Conservation (phyloP, 306 rosid species). For the Ormosia emarginata region DNA sequence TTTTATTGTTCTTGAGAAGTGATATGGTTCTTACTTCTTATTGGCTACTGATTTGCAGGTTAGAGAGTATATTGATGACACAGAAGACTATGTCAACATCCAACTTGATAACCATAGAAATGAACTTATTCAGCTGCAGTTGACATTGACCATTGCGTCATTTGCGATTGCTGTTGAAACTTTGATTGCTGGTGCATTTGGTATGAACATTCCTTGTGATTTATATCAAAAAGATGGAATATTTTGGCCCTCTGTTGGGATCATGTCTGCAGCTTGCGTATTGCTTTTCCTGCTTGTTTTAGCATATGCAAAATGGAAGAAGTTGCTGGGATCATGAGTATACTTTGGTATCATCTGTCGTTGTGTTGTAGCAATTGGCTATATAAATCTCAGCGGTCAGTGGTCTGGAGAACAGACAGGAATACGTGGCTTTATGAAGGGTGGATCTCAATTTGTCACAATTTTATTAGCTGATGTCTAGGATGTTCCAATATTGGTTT, state of each 20-base stretch:
- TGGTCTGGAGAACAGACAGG: background rate
- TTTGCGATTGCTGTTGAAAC: constrained; percentile 61
- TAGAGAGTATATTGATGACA: constrained; percentile 73
- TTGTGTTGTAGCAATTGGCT: background rate
- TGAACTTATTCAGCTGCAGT: constrained; percentile 70
- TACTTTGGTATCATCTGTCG: background rate
- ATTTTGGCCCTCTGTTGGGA: constrained; percentile 43
- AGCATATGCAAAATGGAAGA: constrained; percentile 75
- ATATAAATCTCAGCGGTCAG: background rate
- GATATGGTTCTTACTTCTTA: constrained; percentile 2
- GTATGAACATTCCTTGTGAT: constrained; percentile 66
- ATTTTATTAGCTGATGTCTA: background rate
- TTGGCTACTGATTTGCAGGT: constrained; percentile 55
- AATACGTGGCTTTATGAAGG: background rate
- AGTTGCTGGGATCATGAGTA: constrained; percentile 57
- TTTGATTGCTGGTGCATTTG: constrained; percentile 53
- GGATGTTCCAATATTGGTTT: background rate
- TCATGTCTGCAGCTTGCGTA: constrained; percentile 28
- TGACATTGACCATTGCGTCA: constrained; percentile 71
- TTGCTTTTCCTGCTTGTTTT: constrained; percentile 49
- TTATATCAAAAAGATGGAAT: constrained; percentile 24
- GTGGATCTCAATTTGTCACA: background rate
- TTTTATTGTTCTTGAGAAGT: constrained; percentile 4
- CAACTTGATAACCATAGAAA: constrained; percentile 77
- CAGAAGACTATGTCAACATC: constrained; percentile 69